A percentile compares a stretch with the other conserved stretches of the same genome.
These are phyloP conservation scores for Neoboletus subvelutipes DNA, from an alignment of 768 basidiomycete genomes.

Conservation along the genomic window DNA sequence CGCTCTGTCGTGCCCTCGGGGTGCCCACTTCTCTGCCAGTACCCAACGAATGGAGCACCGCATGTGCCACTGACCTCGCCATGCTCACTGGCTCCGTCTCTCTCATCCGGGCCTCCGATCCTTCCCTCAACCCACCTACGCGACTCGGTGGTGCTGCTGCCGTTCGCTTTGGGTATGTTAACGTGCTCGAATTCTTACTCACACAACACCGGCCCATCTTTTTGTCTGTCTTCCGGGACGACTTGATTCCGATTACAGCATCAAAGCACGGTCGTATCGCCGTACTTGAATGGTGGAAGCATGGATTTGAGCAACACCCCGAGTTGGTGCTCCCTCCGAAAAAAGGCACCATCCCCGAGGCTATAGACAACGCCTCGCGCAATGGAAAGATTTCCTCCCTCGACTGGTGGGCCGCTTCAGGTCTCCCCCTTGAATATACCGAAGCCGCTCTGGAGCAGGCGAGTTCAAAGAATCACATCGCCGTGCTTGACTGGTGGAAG, in stretches of 20 bases:
- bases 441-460: constrained; percentile 80
- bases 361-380: constrained; percentile 77
- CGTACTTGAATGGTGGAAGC: constrained; percentile 83
- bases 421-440: constrained; percentile 68
- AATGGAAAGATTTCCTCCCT: constrained; percentile 72
- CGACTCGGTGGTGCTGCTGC: constrained; percentile 64
- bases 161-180: constrained; percentile 72
- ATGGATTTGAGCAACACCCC: constrained; percentile 58
- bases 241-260: constrained; percentile 75
- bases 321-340: constrained; percentile 58
- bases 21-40: constrained; percentile 66
- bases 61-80: constrained; percentile 66
- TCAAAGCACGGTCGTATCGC: constrained; percentile 69
- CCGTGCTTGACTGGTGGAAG: constrained; percentile 84
- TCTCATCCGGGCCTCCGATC: constrained; percentile 59
- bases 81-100: constrained; percentile 66
- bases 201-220: constrained; percentile 65
- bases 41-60: constrained; percentile 71
- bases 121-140: constrained; percentile 58
- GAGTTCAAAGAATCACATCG: constrained; percentile 73
- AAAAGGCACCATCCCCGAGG: constrained; percentile 57
- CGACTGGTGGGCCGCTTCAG: constrained; percentile 79
- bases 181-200: constrained; percentile 73
- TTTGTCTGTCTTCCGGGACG: constrained; percentile 58
- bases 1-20: constrained; percentile 74